Base-by-base conservation (phyloP, 2,329 filamentous ascomycete genomes). In the Hyphodiscus sp. region DNA sequence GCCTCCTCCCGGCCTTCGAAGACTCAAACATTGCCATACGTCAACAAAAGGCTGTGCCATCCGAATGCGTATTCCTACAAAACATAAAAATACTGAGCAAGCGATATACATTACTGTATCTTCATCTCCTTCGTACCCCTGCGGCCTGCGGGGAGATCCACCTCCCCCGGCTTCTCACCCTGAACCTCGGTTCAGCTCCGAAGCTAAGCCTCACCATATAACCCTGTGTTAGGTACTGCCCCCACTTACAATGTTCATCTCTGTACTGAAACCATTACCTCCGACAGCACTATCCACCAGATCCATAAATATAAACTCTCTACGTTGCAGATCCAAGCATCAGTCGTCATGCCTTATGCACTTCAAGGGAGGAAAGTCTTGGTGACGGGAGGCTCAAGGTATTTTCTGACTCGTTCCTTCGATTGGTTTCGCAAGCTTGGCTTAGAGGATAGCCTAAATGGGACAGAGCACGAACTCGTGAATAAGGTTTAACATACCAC, bases 311-410 rank as follows among this genome's bases (percentile, higher is more conserved):
- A n/a, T n/a, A n/a, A 43, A n/a, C 20, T 33, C 13, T 38, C 11
- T 38, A 38, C 33, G 33, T 38, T 4, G 33, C 33, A n/a, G 33
- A 8, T 33, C 29, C 33, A 38, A 38, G 33, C 11, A 38, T 38
- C 50, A 48, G 11, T 16, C 42, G 69, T 45, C 15, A 86, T 86
- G 82, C 78, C 80, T 1, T 86, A 86, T 69, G 70, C 74, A n/a
- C 73, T 87, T 45, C 77, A 78, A 59, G 76, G 74, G 51, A 74
- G 80, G 33, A 86, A 83, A 61, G 79, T 86, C 26, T 75, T 87
- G 16, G 73, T 87, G 20, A 86, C 82, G 0, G 83, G 80, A 45
- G 82, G 80, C 46, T 83, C 81, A 45, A 74, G 81, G 82, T 85
- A 71, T 58, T 26, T 26, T 26, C 23, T 8, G 8, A 26, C 23